Conservation (phyloP, 805 yeast genomes). For the Dipodascus albidus region DNA sequence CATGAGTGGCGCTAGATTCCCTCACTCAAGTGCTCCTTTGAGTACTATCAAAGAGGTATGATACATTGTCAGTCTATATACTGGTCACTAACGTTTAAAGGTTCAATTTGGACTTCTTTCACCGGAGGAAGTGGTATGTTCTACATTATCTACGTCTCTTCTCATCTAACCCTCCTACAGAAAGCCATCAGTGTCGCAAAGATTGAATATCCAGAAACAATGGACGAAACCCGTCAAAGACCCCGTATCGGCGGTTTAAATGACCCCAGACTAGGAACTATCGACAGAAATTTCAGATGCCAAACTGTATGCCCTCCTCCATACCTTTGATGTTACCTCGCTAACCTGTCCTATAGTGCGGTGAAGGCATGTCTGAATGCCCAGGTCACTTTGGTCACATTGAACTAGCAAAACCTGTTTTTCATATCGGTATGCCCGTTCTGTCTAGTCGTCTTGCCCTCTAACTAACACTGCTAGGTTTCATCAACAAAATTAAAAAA, state of each 20-base stretch:
- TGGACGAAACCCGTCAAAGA: slow-evolving; percentile 92
- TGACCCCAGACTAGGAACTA: slow-evolving; percentile 94
- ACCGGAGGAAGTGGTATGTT: slow-evolving; percentile 75
- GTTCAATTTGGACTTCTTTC: slow-evolving; percentile 95
- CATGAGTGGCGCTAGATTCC: slow-evolving; percentile 43
- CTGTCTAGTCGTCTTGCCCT: background rate
- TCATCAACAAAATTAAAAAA: slow-evolving; percentile 85
- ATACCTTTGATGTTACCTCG: slow-evolving; percentile 5
- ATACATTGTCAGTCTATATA: slow-evolving; percentile 12
- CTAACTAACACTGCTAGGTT: slow-evolving; percentile 24
- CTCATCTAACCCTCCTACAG: slow-evolving; percentile 17
- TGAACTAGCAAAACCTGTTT: slow-evolving; percentile 95
- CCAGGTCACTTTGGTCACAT: slow-evolving; percentile 99
- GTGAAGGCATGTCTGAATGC: slow-evolving; percentile 98
- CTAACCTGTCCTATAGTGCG: slow-evolving; percentile 41
- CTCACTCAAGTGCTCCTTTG: slow-evolving; percentile 96
- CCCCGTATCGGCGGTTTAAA: slow-evolving; percentile 96
- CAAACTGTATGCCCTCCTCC: slow-evolving; percentile 53
- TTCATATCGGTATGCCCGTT: slow-evolving; percentile 62
- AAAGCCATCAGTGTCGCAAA: slow-evolving; percentile 97
- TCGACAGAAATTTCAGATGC: slow-evolving; percentile 94
- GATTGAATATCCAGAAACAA: slow-evolving; percentile 97
- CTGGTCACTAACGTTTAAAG: slow-evolving; percentile 22
- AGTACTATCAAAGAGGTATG: slow-evolving; percentile 91
- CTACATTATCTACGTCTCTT: background rate